These are phyloP conservation scores for Euphorbia schlechtendalii DNA, from an alignment of 441 rosid species.

Conservation along the genomic window DNA sequence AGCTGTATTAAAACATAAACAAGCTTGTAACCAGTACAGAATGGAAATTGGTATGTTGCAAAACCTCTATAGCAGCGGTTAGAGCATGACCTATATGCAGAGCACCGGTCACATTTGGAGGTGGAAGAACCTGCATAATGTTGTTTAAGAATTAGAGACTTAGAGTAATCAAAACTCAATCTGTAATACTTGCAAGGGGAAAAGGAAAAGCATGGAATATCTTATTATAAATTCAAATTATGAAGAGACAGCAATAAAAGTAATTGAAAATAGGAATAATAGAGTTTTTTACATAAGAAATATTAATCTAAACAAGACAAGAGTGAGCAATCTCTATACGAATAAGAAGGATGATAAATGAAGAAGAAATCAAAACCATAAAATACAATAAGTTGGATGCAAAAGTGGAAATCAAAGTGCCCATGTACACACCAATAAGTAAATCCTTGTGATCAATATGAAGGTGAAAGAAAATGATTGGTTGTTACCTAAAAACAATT, in stretches of 20 bases:
- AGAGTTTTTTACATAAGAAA: neutral
- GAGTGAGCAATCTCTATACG: neutral
- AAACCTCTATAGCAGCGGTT: conserved; percentile 79
- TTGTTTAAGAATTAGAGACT: too few species aligned
- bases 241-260: neutral
- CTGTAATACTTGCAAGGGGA: neutral
- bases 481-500: neutral
- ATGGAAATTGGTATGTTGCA: neutral
- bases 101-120: conserved; percentile 98
- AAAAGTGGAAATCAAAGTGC: neutral
- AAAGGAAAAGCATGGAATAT: neutral
- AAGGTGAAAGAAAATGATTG: neutral
- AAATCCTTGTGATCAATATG: neutral
- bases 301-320: neutral
- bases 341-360: too few species aligned
- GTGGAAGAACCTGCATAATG: conserved; percentile 81
- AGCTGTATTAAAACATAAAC: conserved; percentile 6
- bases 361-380: neutral
- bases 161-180: neutral
- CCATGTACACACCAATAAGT: too few species aligned
- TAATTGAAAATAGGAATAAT: neutral
- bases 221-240: neutral
- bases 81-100: conserved; percentile 97
- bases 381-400: neutral
- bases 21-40: conserved; percentile 11